phyloP scores from a whole-genome alignment of 257 asterid species.

The Solanum chilense region DNA sequence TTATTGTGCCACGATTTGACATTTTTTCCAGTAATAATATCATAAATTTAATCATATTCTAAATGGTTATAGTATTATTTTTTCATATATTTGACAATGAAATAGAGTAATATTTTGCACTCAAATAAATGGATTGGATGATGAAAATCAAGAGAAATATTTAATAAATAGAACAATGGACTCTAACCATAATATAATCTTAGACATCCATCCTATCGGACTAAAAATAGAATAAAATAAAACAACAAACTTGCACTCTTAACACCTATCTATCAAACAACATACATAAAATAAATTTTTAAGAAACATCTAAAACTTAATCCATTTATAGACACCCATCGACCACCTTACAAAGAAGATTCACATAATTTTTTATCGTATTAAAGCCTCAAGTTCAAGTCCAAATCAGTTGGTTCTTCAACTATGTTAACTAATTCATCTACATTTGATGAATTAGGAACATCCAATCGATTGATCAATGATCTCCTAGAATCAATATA shows the following conservation, averaged over 20 bases:
- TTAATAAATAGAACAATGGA: not conserved
- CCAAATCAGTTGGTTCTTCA: too few relatives aligned
- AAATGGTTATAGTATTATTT: too few relatives aligned
- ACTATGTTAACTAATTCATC: too few relatives aligned
- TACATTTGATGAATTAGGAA: too few relatives aligned
- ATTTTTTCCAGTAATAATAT: too few relatives aligned
- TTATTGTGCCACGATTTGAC: too few relatives aligned
- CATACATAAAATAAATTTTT: not conserved
- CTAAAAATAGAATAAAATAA: not conserved
- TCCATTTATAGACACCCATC: not conserved
- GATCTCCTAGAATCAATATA: too few relatives aligned
- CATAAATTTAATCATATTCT: too few relatives aligned
- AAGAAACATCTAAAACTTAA: not conserved
- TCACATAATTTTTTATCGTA: not conserved
- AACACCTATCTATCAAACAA: not conserved
- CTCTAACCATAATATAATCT: not conserved
- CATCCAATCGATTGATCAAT: too few relatives aligned
- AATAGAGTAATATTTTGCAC: not conserved
- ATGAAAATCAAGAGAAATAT: not conserved
- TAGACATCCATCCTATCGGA: not conserved
- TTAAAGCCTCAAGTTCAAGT: too few relatives aligned
- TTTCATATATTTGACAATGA: not conserved
- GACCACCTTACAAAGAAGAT: too few relatives aligned
- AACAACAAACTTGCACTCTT: not conserved
- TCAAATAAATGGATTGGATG: not conserved